Conservation (phyloP, 176 grass and related monocot genomes). For the Bonia amplexicaulis region DNA sequence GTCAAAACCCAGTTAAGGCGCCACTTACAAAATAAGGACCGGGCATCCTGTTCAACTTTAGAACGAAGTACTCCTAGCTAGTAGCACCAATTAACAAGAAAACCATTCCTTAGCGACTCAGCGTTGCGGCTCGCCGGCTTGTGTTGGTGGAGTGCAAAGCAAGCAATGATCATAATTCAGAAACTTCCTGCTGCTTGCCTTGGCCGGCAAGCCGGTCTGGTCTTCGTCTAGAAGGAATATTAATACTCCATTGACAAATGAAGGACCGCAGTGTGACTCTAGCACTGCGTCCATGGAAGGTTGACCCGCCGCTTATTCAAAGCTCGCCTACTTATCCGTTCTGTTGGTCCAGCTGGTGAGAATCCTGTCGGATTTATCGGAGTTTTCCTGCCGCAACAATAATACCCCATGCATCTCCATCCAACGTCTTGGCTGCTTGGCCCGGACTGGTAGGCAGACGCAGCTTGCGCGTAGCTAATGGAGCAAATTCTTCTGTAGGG, state of each 20-base stretch:
- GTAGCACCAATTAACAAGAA: neutral
- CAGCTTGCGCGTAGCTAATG: neutral
- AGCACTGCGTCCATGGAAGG: neutral
- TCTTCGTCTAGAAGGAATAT: conserved; percentile 37
- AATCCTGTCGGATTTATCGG: conserved; percentile 2
- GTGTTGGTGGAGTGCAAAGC: neutral
- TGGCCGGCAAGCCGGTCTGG: conserved; percentile 7
- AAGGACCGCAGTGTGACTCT: neutral
- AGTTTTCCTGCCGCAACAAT: neutral
- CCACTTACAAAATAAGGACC: neutral
- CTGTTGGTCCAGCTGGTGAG: neutral
- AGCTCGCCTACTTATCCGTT: conserved; percentile 6
- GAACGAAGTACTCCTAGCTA: neutral
- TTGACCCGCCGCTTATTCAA: neutral
- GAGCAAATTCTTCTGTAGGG: no score
- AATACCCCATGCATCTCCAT: neutral
- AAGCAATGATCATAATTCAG: neutral
- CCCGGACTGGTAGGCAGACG: conserved; percentile 7
- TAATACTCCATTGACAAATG: neutral
- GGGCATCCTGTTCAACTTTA: neutral
- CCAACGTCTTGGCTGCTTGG: neutral
- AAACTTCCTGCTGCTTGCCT: conserved; percentile 16
- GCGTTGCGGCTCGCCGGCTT: neutral
- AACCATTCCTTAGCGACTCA: neutral
- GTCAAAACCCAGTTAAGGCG: neutral